Conservation (phyloP, 2,329 filamentous ascomycete species). For the Calonectria naviculata region DNA sequence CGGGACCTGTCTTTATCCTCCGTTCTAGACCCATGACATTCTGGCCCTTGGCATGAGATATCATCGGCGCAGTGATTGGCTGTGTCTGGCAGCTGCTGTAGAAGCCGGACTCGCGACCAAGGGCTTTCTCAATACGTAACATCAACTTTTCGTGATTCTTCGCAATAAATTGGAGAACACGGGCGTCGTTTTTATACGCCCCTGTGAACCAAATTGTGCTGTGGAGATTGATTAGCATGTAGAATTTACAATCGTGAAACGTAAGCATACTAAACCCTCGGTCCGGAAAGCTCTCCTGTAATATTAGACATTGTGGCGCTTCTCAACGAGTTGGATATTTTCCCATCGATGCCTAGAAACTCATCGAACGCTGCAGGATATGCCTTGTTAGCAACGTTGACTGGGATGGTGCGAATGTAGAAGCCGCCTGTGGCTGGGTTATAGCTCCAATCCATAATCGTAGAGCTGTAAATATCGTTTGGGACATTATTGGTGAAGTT, state of each 20-base stretch:
- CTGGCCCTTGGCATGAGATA: not conserved
- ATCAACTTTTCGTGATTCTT: not conserved
- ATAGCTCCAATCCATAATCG: not conserved
- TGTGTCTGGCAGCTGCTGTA: not conserved
- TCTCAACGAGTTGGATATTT: not conserved
- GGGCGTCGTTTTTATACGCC: not conserved
- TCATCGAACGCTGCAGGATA: not conserved
- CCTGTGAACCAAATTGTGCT: not conserved
- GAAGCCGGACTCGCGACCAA: not conserved
- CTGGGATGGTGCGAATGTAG: not conserved
- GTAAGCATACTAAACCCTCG: not conserved
- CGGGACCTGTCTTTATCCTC: not conserved
- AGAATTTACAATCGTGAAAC: too few species aligned
- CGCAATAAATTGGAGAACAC: not conserved
- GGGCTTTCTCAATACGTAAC: not conserved
- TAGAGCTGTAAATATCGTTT: not conserved
- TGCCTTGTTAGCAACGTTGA: not conserved
- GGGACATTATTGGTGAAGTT: not conserved
- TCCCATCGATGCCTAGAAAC: not conserved
- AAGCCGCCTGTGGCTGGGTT: not conserved
- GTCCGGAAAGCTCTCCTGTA: not conserved
- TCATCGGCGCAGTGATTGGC: not conserved
- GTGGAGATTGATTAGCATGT: not conserved
- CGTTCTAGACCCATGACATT: not conserved
- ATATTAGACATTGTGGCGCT: not conserved